phyloP scores from a whole-genome alignment of 306 rosid species.

The Lablab purpureus region DNA sequence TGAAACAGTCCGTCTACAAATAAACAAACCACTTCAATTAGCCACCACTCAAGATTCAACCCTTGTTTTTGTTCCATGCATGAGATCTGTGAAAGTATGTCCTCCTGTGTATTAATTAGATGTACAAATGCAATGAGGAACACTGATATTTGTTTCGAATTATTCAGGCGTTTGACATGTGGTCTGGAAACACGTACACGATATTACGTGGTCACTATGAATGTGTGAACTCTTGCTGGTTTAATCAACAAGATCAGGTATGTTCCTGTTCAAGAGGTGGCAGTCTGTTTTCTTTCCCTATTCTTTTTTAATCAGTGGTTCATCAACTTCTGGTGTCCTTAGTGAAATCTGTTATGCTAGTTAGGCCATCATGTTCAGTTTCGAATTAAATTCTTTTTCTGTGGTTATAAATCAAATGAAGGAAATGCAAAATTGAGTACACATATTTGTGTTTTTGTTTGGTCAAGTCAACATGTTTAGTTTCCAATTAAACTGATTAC shows the following conservation, averaged over 20 bases:
- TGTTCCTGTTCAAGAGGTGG: slow-evolving; percentile 39
- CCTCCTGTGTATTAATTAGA: slow-evolving; percentile 30
- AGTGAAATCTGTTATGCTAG: slow-evolving; percentile 23
- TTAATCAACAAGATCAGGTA: slow-evolving; percentile 85
- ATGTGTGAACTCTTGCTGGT: slow-evolving; percentile 86
- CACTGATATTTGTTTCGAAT: slow-evolving; percentile 40
- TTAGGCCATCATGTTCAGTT: slow-evolving; percentile 20
- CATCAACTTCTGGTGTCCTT: slow-evolving; percentile 21
- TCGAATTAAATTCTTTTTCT: slow-evolving; percentile 8
- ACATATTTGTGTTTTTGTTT: too few relatives aligned
- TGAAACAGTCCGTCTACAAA: slow-evolving; percentile 89
- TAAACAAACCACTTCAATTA: slow-evolving; percentile 85
- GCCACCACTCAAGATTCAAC: slow-evolving; percentile 79
- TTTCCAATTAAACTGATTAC: slow-evolving; percentile 5
- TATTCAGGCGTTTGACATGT: slow-evolving; percentile 83
- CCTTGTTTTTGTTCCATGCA: slow-evolving; percentile 93
- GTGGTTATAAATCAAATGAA: slow-evolving; percentile 37
- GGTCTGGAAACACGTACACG: slow-evolving; percentile 77
- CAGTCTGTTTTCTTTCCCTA: slow-evolving; percentile 17
- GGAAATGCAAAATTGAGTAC: slow-evolving; percentile 14
- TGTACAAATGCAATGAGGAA: slow-evolving; percentile 30
- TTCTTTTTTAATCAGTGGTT: slow-evolving; percentile 23
- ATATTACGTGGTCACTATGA: slow-evolving; percentile 89
- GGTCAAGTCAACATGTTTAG: neutral
- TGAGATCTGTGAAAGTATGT: slow-evolving; percentile 82